phyloP scores from a whole-genome alignment of 2,329 filamentous ascomycete species.

The Pleoardoris graminearum region DNA sequence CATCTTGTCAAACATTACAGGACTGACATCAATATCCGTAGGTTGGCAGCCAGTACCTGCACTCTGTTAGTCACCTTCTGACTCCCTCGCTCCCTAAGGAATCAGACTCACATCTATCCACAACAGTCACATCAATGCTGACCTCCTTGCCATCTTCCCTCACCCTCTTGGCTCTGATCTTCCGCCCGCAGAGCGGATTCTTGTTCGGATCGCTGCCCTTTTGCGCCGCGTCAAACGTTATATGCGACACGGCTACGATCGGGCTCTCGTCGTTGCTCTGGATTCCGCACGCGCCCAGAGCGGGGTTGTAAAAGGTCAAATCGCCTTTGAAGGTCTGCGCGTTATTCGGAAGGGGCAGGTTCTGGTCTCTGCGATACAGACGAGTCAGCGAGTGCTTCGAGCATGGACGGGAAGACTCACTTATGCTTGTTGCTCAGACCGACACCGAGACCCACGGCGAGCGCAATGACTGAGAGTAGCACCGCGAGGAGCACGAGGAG shows the following conservation, averaged over 20 bases:
- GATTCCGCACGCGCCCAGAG: slow-evolving; percentile 70
- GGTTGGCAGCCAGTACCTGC: slow-evolving; percentile 52
- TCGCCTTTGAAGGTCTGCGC: slow-evolving; percentile 63
- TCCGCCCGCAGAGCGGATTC: slow-evolving; percentile 69
- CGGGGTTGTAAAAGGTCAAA: slow-evolving; percentile 70
- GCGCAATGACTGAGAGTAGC: slow-evolving; percentile 27
- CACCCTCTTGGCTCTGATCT: slow-evolving; percentile 63
- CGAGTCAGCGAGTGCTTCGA: slow-evolving; percentile 12
- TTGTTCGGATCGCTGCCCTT: slow-evolving; percentile 59
- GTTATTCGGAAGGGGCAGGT: slow-evolving; percentile 58
- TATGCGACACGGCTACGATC: slow-evolving; percentile 68
- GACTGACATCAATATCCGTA: slow-evolving; percentile 56
- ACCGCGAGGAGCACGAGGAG: slow-evolving; percentile 32
- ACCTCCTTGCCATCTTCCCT: slow-evolving; percentile 48
- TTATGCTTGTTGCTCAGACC: slow-evolving; percentile 27
- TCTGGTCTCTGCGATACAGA: slow-evolving; percentile 30
- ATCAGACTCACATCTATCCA: slow-evolving; percentile 63
- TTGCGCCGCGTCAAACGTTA: slow-evolving; percentile 65
- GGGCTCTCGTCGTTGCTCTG: slow-evolving; percentile 58
- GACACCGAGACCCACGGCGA: slow-evolving; percentile 46
- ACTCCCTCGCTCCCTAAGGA: no score
- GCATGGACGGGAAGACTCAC: background rate
- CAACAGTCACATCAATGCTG: slow-evolving; percentile 65
- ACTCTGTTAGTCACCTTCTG: slow-evolving; percentile 18
- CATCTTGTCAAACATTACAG: slow-evolving; percentile 53